Conservation (phyloP, 1,284 basidiomycete species). For the Retiboletus flavoniger region DNA sequence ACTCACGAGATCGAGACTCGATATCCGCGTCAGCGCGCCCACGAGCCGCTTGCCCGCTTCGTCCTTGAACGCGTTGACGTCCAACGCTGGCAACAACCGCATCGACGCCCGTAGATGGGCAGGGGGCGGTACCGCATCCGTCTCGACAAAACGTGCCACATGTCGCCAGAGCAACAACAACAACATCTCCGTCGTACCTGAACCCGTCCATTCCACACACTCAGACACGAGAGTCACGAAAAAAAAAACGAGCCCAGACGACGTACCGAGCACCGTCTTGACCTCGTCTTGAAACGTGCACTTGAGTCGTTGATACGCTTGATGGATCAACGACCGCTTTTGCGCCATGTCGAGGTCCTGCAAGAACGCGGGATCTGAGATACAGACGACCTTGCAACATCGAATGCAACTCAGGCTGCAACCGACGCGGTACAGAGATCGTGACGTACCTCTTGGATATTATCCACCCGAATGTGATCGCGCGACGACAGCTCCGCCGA, state of each 20-base stretch:
- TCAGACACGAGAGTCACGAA: not conserved
- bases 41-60: constrained; percentile 56
- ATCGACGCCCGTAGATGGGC: constrained; percentile 44
- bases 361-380: constrained; percentile 54
- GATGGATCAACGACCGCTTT: constrained; percentile 60
- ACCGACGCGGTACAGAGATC: not conserved
- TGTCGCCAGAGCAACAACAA: constrained; percentile 87
- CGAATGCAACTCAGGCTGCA: not conserved
- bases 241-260: not conserved
- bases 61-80: constrained; percentile 49
- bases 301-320: constrained; percentile 56
- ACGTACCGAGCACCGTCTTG: constrained; percentile 54
- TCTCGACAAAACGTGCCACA: constrained; percentile 60
- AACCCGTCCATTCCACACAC: too few relatives aligned
- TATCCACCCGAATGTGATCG: constrained; percentile 68
- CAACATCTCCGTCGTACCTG: constrained; percentile 80
- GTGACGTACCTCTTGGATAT: constrained; percentile 63
- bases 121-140: constrained; percentile 32
- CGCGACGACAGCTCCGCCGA: constrained; percentile 69
- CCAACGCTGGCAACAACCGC: constrained; percentile 54
- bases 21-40: constrained; percentile 51
- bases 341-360: constrained; percentile 68
- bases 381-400: constrained; percentile 48
- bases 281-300: constrained; percentile 46
- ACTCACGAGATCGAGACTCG: constrained; percentile 49